Percentiles rank a stretch among this genome's conserved stretches.
Evolutionary conservation across 441 rosid species (phyloP).

Genomic region (Rhodomyrtus psidioides): DNA sequence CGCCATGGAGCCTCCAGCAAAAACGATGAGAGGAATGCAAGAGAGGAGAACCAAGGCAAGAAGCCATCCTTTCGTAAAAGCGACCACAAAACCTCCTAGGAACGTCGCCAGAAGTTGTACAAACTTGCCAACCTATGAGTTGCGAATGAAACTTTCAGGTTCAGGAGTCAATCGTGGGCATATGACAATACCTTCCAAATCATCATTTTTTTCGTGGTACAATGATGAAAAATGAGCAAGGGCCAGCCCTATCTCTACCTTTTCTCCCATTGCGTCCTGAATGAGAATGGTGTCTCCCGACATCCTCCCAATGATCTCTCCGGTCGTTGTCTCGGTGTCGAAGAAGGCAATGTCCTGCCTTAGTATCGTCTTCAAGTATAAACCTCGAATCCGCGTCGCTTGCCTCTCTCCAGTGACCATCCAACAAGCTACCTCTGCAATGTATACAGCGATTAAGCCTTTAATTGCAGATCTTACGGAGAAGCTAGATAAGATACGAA

Average conservation of each 20-base stretch:
- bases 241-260: not conserved
- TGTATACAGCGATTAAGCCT: not conserved
- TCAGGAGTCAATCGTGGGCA: not conserved
- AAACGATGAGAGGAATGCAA: not conserved
- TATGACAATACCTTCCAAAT: not conserved
- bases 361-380: not conserved
- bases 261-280: not conserved
- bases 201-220: not conserved
- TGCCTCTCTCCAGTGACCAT: not conserved
- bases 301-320: not conserved
- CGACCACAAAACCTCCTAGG: not conserved
- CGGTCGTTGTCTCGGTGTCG: not conserved
- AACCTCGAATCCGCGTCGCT: not conserved
- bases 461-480: not conserved
- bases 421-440: slow-evolving; percentile 1
- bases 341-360: not conserved
- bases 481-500: not conserved
- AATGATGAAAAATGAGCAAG: not conserved
- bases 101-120: not conserved
- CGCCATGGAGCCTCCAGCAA: not conserved
- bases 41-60: not conserved
- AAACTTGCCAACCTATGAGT: not conserved
- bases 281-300: not conserved
- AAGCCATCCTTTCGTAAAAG: not conserved
- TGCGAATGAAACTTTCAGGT: not conserved